Evolutionary conservation across 257 asterid species (phyloP), one percentile per base, ranked within the genome.

Genomic region (Solanum chilense): DNA sequence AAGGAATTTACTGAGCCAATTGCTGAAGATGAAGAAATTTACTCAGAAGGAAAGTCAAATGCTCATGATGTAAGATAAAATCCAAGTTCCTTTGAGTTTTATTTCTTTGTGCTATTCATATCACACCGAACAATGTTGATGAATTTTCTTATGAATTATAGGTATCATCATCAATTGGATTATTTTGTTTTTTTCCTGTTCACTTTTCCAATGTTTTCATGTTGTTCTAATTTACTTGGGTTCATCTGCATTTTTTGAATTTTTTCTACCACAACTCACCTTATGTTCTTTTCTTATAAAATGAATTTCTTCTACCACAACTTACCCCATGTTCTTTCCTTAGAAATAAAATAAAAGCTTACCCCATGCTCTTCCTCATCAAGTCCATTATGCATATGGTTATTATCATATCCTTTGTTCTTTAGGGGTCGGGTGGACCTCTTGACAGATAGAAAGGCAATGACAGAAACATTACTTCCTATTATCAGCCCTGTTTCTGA

Each of bases 1-100:
- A 95, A 91, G 92, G 92, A 93, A 88, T 96, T 91, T 88, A 95
- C 99, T 5, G 95, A 93, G 92, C 99, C 98, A 85, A 62, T 88
- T 89, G 88, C 49, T 83, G 89, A 90, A 60, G 91, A 92, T 89
- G 95, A 89, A 89, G 91, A 91, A 80, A 90, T 87, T 39, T 87
- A 88, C 88, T 85, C 88, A 86, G 95, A 91, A 83, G 93, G 89
- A 89, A 89, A 87, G 85, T 90, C 91, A 77, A 62, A 87, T 90
- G 92, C 69, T 71, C 89, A 89, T 90, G 85, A 86, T 88, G 97
- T 97, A 93, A 91, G 98, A 89, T 83, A 66, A 76, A 75, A 85
- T 84, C 81, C 77, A 85, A 64, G 52, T 84, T 85, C 62, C 64
- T 29, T 86, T 87, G 12, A 21, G 64, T 71, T 83, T 47, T 68